Evolutionary conservation across 169 alveolate genomes (phyloP).

Genomic region (Pseudocohnilembus persalinus): DNA sequence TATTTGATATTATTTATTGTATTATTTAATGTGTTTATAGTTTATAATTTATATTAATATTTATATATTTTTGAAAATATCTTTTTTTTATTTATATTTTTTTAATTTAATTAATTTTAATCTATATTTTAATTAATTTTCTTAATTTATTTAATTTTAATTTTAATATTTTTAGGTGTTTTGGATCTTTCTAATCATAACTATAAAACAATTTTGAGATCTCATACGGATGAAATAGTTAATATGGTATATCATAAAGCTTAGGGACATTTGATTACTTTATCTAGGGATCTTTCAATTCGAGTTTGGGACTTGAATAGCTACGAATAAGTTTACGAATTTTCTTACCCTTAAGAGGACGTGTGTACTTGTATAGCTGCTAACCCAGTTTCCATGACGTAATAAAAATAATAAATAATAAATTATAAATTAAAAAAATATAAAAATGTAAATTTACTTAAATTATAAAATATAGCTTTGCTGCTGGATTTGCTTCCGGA

Average conservation of each 20-base stretch:
- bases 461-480: conserved; percentile 34
- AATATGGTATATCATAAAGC: conserved; percentile 67
- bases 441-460: no score
- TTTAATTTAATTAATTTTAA: no score
- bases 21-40: no score
- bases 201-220: conserved; percentile 84
- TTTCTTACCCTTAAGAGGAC: conserved; percentile 75
- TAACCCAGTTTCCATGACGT: conserved; percentile 61
- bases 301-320: conserved; percentile 84
- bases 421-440: no score
- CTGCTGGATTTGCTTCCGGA: conserved; percentile 86
- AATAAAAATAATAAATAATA: no score
- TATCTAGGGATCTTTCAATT: conserved; percentile 80
- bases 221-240: conserved; percentile 84
- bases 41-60: no score
- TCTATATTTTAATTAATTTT: no score
- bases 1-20: no score
- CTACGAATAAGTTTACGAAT: conserved; percentile 75
- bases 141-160: no score
- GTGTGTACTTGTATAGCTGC: conserved; percentile 71
- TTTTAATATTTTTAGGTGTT: conserved; percentile 63
- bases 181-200: conserved; percentile 80
- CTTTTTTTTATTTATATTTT: no score
- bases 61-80: no score
- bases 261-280: conserved; percentile 67